These are phyloP conservation scores for Chenopodium formosanum DNA, from an alignment of 148 eudicot species.

Conservation along the genomic window DNA sequence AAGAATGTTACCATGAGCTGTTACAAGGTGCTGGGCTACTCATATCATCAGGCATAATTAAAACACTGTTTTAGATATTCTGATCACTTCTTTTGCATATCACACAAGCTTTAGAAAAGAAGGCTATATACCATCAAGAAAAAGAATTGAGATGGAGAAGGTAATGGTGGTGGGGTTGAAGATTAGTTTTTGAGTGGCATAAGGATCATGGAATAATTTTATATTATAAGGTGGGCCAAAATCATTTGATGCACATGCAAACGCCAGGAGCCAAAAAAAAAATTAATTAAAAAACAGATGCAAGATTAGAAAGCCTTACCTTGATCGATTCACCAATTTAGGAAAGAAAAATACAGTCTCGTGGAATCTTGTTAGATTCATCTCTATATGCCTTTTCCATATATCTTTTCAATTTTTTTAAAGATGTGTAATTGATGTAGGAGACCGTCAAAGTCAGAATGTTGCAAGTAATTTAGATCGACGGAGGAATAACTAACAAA, in stretches of 20 bases:
- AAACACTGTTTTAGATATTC: neutral
- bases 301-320: conserved; percentile 23
- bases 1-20: conserved; percentile 39
- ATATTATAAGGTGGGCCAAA: conserved; percentile 47
- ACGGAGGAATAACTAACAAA: neutral
- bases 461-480: no score
- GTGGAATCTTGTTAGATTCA: neutral
- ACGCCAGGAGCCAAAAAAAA: conserved; percentile 48
- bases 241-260: conserved; percentile 74
- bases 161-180: conserved; percentile 31
- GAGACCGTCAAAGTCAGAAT: neutral
- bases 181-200: conserved; percentile 32
- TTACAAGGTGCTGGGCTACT: conserved; percentile 53
- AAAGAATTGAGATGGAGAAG: conserved; percentile 10
- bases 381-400: no score
- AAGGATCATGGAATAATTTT: conserved; percentile 34
- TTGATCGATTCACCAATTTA: conserved; percentile 7
- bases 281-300: neutral
- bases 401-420: no score
- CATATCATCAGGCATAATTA: conserved; percentile 17
- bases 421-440: no score
- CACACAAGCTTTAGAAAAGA: conserved; percentile 5
- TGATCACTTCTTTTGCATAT: conserved; percentile 9
- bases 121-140: conserved; percentile 25
- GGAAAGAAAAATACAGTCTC: no score